These are phyloP conservation scores for Globisporangium solare DNA, from an alignment of 352 stramenopile species.

Conservation along the genomic window DNA sequence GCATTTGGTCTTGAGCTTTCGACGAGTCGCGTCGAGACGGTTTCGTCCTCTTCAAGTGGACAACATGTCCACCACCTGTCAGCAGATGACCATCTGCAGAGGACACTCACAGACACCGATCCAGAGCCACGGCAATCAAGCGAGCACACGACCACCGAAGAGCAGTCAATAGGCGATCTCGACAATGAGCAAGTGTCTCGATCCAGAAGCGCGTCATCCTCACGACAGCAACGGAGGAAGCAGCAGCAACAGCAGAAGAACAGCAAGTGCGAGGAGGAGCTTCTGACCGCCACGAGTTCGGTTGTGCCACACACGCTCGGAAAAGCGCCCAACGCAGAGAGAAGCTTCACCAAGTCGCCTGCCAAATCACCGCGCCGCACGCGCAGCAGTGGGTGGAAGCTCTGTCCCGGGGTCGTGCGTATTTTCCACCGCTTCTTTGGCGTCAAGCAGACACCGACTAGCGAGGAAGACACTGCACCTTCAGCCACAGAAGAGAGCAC, in stretches of 20 bases:
- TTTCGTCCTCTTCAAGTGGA: too few relatives aligned
- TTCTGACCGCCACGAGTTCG: neutral
- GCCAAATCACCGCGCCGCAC: neutral
- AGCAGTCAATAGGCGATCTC: constrained; percentile 1
- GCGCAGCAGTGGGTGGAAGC: constrained; percentile 29
- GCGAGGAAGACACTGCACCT: constrained; percentile 1
- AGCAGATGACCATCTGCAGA: too few relatives aligned
- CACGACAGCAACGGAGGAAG: constrained; percentile 27
- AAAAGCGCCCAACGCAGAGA: neutral
- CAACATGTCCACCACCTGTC: too few relatives aligned
- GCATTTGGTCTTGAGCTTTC: constrained; percentile 5
- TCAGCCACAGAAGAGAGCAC: neutral
- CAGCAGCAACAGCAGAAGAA: constrained; percentile 27
- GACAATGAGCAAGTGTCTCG: neutral
- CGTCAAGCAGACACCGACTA: constrained; percentile 7
- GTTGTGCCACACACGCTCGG: neutral
- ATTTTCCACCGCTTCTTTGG: constrained; percentile 67
- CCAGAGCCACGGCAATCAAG: constrained; percentile 1
- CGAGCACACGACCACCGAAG: constrained; percentile 7
- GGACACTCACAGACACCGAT: too few relatives aligned
- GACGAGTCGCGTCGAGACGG: neutral
- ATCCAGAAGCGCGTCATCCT: constrained; percentile 13
- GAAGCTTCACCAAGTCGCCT: neutral
- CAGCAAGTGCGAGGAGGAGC: constrained; percentile 5
- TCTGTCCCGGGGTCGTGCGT: constrained; percentile 64